These are phyloP conservation scores for Salix udensis DNA, from an alignment of 345 rosid genomes.

Conservation along the genomic window DNA sequence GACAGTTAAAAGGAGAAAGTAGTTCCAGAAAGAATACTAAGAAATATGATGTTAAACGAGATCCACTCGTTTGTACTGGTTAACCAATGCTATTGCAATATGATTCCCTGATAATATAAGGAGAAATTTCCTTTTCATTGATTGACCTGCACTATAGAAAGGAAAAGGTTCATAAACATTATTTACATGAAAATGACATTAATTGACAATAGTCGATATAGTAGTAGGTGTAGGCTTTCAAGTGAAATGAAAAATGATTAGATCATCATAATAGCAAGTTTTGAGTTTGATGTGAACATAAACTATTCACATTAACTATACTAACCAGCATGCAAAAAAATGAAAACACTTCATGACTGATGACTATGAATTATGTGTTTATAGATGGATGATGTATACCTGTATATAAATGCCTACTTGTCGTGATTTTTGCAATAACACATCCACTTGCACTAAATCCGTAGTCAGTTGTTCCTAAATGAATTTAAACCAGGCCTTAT, in stretches of 20 bases:
- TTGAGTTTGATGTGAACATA: neutral
- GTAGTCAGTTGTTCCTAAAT: conserved; percentile 82
- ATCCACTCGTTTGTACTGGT: conserved; percentile 69
- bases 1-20: neutral
- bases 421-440: conserved; percentile 64
- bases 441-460: conserved; percentile 82
- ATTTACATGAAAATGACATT: neutral
- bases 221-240: neutral
- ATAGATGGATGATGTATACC: conserved; percentile 41
- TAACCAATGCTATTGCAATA: conserved; percentile 85
- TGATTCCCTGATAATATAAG: conserved; percentile 73
- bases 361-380: neutral
- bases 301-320: neutral
- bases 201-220: neutral
- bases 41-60: conserved; percentile 10
- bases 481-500: conserved; percentile 2
- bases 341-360: neutral
- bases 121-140: conserved; percentile 58
- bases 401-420: conserved; percentile 66
- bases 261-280: neutral
- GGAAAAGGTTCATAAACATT: conserved; percentile 31
- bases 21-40: neutral
- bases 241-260: neutral
- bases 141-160: conserved; percentile 87
- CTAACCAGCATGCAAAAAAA: neutral